phyloP scores from a whole-genome alignment of 495 filamentous ascomycete species.

The Hamigera avellanea region DNA sequence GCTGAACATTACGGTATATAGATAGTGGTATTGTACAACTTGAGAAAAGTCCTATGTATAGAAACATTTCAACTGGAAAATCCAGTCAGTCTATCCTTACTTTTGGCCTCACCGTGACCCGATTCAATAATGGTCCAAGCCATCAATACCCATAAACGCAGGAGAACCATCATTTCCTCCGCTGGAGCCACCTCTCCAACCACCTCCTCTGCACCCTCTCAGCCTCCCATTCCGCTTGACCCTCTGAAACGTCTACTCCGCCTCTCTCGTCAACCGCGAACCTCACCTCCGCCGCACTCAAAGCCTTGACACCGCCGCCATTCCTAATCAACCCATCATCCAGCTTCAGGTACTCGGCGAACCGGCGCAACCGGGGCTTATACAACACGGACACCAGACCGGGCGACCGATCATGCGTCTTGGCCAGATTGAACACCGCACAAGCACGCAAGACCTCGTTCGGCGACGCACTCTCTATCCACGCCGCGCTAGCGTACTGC shows the following conservation, averaged over 20 bases:
- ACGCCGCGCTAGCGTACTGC: constrained; percentile 9
- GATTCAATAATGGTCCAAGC: too few relatives aligned
- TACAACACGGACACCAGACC: constrained; percentile 23
- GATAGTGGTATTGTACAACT: too few relatives aligned
- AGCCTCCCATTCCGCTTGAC: constrained; percentile 6
- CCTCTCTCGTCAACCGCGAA: constrained; percentile 43
- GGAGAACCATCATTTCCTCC: too few relatives aligned
- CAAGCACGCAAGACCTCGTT: constrained; percentile 26
- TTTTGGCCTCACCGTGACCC: too few relatives aligned
- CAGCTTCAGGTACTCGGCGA: constrained; percentile 39
- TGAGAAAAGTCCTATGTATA: too few relatives aligned
- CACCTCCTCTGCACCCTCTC: constrained; percentile 22
- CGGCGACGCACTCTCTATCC: constrained; percentile 9
- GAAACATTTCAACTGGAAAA: too few relatives aligned
- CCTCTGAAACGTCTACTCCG: constrained; percentile 18
- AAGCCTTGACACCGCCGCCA: constrained; percentile 35
- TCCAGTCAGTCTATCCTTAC: too few relatives aligned
- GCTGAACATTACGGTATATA: too few relatives aligned
- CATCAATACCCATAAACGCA: too few relatives aligned
- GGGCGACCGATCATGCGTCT: constrained; percentile 20
- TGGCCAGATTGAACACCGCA: constrained; percentile 36
- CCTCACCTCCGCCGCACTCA: constrained; percentile 43
- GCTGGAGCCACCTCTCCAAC: constrained; percentile 26
- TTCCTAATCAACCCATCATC: constrained; percentile 48
- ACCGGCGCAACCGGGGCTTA: constrained; percentile 26